These are phyloP conservation scores for Hanseniaspora meyeri DNA, from an alignment of 805 yeast species.

Conservation along the genomic window DNA sequence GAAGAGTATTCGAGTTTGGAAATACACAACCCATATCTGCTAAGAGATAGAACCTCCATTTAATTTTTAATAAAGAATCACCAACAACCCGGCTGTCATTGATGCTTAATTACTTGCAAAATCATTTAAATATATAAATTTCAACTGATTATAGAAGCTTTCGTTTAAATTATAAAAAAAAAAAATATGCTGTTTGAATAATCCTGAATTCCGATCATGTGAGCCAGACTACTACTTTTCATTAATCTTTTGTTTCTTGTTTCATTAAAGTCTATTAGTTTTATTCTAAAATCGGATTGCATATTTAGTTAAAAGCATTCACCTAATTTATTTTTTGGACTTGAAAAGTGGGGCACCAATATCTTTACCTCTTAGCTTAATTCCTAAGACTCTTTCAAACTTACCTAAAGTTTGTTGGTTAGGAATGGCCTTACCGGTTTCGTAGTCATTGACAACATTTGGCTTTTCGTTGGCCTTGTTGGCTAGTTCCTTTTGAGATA, in stretches of 20 bases:
- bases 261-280: background rate
- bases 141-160: background rate
- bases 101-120: background rate
- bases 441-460: slow-evolving; percentile 87
- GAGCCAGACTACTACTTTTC: too few relatives aligned
- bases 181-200: too few relatives aligned
- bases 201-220: too few relatives aligned
- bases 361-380: slow-evolving; percentile 89
- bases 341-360: slow-evolving; percentile 73
- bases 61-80: background rate
- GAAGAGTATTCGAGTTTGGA: background rate
- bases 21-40: too few relatives aligned
- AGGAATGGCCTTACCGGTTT: slow-evolving; percentile 91
- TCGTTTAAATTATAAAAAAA: too few relatives aligned
- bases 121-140: background rate
- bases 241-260: too few relatives aligned
- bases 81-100: slow-evolving; percentile 3
- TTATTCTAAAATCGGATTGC: background rate
- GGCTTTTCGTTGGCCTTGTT: slow-evolving; percentile 94
- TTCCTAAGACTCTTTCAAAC: slow-evolving; percentile 86
- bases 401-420: slow-evolving; percentile 89
- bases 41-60: background rate
- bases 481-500: slow-evolving; percentile 94
- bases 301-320: too few relatives aligned
- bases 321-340: slow-evolving; percentile 28